Base-by-base conservation (phyloP, 495 filamentous ascomycete genomes). In the Penicillium manginii region DNA sequence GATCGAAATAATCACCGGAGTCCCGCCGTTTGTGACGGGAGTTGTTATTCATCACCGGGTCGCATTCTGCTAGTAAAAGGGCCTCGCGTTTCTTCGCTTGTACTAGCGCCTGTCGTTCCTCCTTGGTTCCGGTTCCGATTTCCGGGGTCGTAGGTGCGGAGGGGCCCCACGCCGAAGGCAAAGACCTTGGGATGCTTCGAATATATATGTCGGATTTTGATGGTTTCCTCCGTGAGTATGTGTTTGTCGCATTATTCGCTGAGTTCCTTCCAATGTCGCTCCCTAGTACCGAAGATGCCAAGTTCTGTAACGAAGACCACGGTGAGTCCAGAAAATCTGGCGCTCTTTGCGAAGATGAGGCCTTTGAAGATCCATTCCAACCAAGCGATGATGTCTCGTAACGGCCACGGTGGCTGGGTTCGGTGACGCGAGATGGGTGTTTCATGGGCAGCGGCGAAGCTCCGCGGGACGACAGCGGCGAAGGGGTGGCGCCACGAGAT, bases 51-150 rank as follows among this genome's bases (percentile, higher is more conserved):
- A 79, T 69, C 22, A 71, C 69, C 49, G 79, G 59, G 52, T 82
- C 75, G 12, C 76, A 78, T 59, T 85, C 80, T 37, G 84, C 80
- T 40, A 79, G 69, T 15, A 88, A 66, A 43, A 88, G 64, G n/a
- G 81, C 80, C 60, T 86, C 82, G 57, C 84, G 72, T 68, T 86
- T 88, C 74, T 84, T 83, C 19, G 84, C 85, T 58, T 86, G 81
- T 17, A 87, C 74, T 53, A 85, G 57, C 22, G 79, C 80, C 48
- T 81, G 78, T 48, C 84, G 67, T 50, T 85, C 81, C 65, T 86
- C 86, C 60, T 78, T 73, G 26, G 83, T 81, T 15, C 85, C 85
- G 10, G 63, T 66, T 23, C 83, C 84, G 48, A 86, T 70, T 54
- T 78, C 73, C 35, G 72, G 65, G 18, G 73, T 73, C 18, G 71